These are phyloP conservation scores for Kalaharituber pfeilii DNA, from an alignment of 2,329 filamentous ascomycete species.

Conservation along the genomic window DNA sequence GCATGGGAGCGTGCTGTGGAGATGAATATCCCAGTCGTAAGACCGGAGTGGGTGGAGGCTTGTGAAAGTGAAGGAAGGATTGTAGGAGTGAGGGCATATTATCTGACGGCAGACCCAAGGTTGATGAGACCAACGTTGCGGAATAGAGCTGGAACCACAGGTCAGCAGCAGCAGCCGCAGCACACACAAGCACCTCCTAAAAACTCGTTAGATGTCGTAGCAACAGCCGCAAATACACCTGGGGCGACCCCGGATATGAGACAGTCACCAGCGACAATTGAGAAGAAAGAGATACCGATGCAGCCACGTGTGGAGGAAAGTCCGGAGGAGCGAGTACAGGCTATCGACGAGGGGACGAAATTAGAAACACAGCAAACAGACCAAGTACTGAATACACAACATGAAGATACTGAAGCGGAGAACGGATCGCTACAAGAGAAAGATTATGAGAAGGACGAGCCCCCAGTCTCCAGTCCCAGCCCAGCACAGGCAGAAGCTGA, in stretches of 20 bases:
- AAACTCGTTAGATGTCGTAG: neutral
- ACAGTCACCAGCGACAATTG: neutral
- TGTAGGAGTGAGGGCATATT: constrained; percentile 87
- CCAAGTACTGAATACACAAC: neutral
- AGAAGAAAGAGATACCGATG: neutral
- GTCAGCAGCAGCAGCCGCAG: neutral
- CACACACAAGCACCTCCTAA: neutral
- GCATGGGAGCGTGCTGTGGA: constrained; percentile 94
- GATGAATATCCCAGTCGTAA: constrained; percentile 93
- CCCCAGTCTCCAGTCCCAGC: no score
- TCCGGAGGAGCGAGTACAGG: neutral
- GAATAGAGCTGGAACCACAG: neutral
- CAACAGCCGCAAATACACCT: neutral
- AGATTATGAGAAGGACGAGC: neutral
- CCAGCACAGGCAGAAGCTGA: neutral
- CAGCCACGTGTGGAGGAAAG: neutral
- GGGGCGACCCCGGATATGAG: neutral
- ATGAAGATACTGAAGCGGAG: neutral
- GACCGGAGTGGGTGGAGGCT: constrained; percentile 94
- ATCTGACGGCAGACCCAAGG: constrained; percentile 57
- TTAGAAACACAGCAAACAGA: neutral
- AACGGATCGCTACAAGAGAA: neutral
- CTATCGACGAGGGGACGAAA: neutral
- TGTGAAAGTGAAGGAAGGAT: constrained; percentile 87
- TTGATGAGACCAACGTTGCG: constrained; percentile 4